Evolutionary conservation across 2,329 filamentous ascomycete species (phyloP), one percentile per base, ranked within the genome.

Genomic region (Fusarium albidum): DNA sequence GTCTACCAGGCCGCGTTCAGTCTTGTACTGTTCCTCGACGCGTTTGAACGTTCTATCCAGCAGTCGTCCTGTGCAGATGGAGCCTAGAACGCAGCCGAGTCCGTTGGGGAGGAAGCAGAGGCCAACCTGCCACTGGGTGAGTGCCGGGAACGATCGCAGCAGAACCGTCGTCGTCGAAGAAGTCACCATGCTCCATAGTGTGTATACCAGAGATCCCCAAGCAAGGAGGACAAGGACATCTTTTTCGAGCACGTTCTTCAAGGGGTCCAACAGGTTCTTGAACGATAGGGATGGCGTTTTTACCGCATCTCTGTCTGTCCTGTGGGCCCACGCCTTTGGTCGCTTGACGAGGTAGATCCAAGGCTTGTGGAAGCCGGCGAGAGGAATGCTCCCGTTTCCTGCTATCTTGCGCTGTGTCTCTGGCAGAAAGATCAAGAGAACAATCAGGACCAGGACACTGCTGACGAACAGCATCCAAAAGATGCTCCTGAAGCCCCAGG

Each of bases 181-280:
- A 5, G 55, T 57, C 9, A 80, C 74, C 77, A 81, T 80, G 15
- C 73, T 78, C 76, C 77, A 80, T 10, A 75, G 70, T 0, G 78
- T 71, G 40, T 70, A 70, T 5, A 67, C 49, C 14, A 70, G 52
- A 12, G 69, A 69, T 18, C 76, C 75, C 50, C 75, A 80, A 6
- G 78, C 44, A 3, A 81, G 57, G 9, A 73, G 74, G n/a, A 75
- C 60, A 21, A 77, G 60, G 7, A 80, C 73, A 38, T 80, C 78
- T 47, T 74, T 77, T 28, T 80, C 73, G 3, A 55, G 34, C 7
- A 80, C 61, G 31, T 77, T 71, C 6, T 52, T 63, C 3, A 81
- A 59, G 0, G 77, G 75, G 6, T 67, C 21, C 21, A 21, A 21
- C 4, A 21, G 21, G 21, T 21, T 21, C 21, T 21, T 21, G 21